Evolutionary conservation across 1,139 yeast genomes (phyloP).

Genomic region (Suhomyces choctaworum): DNA sequence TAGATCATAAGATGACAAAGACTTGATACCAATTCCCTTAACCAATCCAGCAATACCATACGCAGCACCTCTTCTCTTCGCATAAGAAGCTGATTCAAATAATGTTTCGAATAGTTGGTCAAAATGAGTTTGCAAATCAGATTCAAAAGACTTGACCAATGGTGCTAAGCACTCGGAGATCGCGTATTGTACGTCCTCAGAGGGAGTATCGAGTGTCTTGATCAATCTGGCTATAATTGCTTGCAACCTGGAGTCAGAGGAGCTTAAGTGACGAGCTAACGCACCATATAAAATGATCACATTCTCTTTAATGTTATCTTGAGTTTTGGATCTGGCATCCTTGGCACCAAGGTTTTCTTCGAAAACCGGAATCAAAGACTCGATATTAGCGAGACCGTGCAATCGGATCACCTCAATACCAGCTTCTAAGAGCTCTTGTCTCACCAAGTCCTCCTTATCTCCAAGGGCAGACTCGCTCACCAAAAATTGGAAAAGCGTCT

Average conservation of each 20-base stretch:
- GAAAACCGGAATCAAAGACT: conserved; percentile 72
- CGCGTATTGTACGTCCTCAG: conserved; percentile 86
- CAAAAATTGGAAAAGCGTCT: conserved; percentile 56
- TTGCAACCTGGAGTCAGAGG: conserved; percentile 62
- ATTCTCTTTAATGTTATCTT: conserved; percentile 72
- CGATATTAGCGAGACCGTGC: conserved; percentile 68
- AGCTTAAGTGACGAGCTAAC: conserved; percentile 74
- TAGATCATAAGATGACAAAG: conserved; percentile 73
- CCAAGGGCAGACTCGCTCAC: conserved; percentile 66
- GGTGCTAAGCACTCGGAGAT: conserved; percentile 86
- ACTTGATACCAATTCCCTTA: conserved; percentile 82
- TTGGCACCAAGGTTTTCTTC: conserved; percentile 57
- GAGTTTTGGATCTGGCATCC: conserved; percentile 47
- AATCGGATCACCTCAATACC: conserved; percentile 68
- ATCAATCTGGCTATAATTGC: conserved; percentile 69
- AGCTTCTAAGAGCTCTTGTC: conserved; percentile 86
- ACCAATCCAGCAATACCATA: conserved; percentile 93
- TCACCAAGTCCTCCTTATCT: conserved; percentile 70
- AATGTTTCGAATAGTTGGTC: conserved; percentile 60
- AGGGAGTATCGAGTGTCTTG: conserved; percentile 78
- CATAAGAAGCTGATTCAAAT: conserved; percentile 51
- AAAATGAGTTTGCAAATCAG: conserved; percentile 52
- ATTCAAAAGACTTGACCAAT: conserved; percentile 59
- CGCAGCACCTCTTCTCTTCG: conserved; percentile 87
- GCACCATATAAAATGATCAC: conserved; percentile 87